Evolutionary conservation across 2,329 filamentous ascomycete genomes (phyloP), one percentile per base, ranked within the genome.

Genomic region (Exophiala sp.): DNA sequence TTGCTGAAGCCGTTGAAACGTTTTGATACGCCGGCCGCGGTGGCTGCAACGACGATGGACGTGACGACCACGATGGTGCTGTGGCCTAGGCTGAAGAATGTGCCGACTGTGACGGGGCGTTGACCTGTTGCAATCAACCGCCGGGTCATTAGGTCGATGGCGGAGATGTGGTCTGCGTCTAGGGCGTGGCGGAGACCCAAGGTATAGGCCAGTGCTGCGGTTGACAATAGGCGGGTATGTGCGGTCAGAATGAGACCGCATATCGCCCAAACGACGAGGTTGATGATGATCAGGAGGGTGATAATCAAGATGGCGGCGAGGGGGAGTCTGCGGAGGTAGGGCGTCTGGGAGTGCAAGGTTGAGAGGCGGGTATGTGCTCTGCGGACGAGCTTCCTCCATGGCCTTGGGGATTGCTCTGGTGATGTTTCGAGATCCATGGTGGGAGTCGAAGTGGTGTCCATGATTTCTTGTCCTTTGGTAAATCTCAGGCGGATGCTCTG

Each of bases 131-230:
- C 91, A 35, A 97, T 84, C 20, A 97, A 82, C 5, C 92, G 85
- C 2, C 94, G 82, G 1, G 94, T 97, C 86, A 95, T 95, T 35
- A 97, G 81, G 71, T 97, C 92, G 65, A 97, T 99, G 59, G 91
- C 92, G 64, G 83, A 84, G 60, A 89, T 89, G 67, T 97, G 94
- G 71, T 97, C 92, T n/a, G 92, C 94, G 66, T 97, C 94, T 41
- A 97, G 83, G n/a, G 92, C 92, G 76, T 97, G 92, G 39, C 92
- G 87, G 10, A 97, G 80, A 2, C 92, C 92, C 9, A 97, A 81
- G 0, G 89, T 89, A 70, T 95, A 97, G 21, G 91, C 86, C 1
- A 97, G 81, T 1, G 91, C 84, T 1, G 91, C 89, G 2, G 91
- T 86, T 1, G 88, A 88, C 46, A 91, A 83, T 58, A 96, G 80